Percentiles rank a stretch among this genome's conserved stretches.
Evolutionary conservation across 306 rosid species (phyloP).

Genomic region (Lablab purpureus): DNA sequence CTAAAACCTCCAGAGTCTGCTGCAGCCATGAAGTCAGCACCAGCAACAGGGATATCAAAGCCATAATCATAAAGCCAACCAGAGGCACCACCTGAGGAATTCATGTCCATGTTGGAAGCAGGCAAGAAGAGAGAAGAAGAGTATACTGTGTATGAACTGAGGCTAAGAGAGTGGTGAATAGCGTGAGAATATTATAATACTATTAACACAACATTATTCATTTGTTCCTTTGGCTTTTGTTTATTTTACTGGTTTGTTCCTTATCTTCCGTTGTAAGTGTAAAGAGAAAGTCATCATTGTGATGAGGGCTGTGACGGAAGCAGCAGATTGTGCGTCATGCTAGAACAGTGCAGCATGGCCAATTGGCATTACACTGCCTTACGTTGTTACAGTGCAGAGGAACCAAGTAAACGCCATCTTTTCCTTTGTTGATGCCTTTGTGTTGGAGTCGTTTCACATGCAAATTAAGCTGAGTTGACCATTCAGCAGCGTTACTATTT

Average conservation of each 20-base stretch:
- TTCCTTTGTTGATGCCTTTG: constrained; percentile 2
- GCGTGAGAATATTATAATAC: constrained; percentile 57
- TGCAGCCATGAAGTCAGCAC: constrained; percentile 52
- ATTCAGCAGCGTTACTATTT: not conserved
- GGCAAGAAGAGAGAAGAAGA: not conserved
- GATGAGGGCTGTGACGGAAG: constrained; percentile 50
- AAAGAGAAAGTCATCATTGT: constrained; percentile 42
- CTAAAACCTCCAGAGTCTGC: constrained; percentile 53
- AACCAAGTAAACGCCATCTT: constrained; percentile 32
- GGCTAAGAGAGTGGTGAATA: constrained; percentile 19
- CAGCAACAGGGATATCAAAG: constrained; percentile 53
- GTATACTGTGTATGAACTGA: not conserved
- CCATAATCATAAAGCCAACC: constrained; percentile 69
- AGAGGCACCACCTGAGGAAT: constrained; percentile 48
- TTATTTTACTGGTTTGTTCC: constrained; percentile 30
- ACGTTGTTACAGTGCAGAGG: constrained; percentile 46
- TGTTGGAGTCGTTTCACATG: constrained; percentile 1
- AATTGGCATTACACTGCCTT: constrained; percentile 37
- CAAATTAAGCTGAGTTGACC: constrained; percentile 25
- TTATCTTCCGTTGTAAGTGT: constrained; percentile 14
- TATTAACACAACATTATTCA: not conserved
- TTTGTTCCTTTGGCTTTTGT: constrained; percentile 24
- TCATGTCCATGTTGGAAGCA: constrained; percentile 54
- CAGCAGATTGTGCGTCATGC: constrained; percentile 40
- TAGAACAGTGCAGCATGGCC: constrained; percentile 45